Base-by-base conservation (phyloP, 2,329 filamentous ascomycete species). In the Penicillium rolfsii region DNA sequence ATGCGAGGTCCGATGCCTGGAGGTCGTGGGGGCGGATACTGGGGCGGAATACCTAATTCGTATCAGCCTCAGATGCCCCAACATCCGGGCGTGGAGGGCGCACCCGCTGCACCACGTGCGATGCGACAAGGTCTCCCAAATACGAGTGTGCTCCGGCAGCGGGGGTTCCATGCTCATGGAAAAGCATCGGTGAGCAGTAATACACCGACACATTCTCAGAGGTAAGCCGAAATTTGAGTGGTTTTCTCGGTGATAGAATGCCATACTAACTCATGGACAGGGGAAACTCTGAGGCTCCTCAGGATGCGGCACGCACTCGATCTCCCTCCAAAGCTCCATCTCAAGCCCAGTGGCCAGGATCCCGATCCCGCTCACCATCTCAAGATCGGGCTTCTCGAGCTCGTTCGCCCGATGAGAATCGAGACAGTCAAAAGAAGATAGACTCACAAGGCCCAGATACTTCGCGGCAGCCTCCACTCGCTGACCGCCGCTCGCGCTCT, bases 81-180 rank as follows among this genome's bases (percentile, higher is more conserved):
- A 55, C 82, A 82, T 4, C 78, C 91, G 84, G 85, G 84, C 40
- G 84, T 87, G 55, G 81, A 81, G 71, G 85, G 85, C 79, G 95
- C 95, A 30, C 95, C 95, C 30, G 96, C 90, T 57, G 95, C 93
- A 9, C 95, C 95, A 52, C 93, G 95, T 78, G 95, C 95, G 19
- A 96, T 98, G 91, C 86, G 94, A 64, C 90, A 95, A 77, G 92
- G 93, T 33, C 82, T 93, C 11, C 90, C 91, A 55, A 96, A 96
- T 75, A 93, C 89, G 59, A 91, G 90, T 67, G 85, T 91, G 56
- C 85, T 88, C 65, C 85, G 90, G 69, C 77, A 83, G 74, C 88
- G 74, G 81, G 86, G 75, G 19, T 80, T 80, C 60, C 74, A 78
- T 16, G 69, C 71, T 53, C 70, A 73, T 55, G 75, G 72, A 52